phyloP scores from a whole-genome alignment of 805 yeast species.

The Candida vaughaniae region DNA sequence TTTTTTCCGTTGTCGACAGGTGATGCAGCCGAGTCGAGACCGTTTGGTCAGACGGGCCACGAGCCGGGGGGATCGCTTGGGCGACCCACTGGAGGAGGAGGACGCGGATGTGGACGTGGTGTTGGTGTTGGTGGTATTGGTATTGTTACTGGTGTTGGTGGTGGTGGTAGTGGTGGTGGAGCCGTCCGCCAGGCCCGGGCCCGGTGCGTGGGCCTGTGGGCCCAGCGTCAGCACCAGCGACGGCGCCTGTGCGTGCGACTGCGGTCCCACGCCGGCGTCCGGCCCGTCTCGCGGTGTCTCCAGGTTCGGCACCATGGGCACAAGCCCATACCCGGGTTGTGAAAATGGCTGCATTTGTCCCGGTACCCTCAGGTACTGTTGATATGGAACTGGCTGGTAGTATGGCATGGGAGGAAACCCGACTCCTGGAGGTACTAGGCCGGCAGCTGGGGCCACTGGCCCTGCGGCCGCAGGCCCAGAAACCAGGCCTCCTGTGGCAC shows the following conservation, averaged over 20 bases:
- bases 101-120: neutral
- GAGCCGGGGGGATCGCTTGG: neutral
- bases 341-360: too few species aligned
- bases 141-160: neutral
- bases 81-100: neutral
- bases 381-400: too few species aligned
- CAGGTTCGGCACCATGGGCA: too few species aligned
- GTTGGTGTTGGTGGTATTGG: neutral
- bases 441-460: too few species aligned
- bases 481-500: too few species aligned
- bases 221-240: neutral
- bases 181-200: neutral
- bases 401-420: too few species aligned
- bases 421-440: too few species aligned
- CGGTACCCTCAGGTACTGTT: too few species aligned
- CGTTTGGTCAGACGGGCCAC: slow-evolving; percentile 30
- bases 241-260: neutral
- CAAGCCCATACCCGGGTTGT: too few species aligned
- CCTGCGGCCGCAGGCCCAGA: too few species aligned
- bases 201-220: neutral
- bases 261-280: too few species aligned
- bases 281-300: too few species aligned
- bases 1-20: slow-evolving; percentile 76
- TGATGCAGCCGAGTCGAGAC: slow-evolving; percentile 71
- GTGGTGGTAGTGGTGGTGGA: neutral